These are phyloP conservation scores for Trifolium dubium DNA, from an alignment of 306 rosid species.

Conservation along the genomic window DNA sequence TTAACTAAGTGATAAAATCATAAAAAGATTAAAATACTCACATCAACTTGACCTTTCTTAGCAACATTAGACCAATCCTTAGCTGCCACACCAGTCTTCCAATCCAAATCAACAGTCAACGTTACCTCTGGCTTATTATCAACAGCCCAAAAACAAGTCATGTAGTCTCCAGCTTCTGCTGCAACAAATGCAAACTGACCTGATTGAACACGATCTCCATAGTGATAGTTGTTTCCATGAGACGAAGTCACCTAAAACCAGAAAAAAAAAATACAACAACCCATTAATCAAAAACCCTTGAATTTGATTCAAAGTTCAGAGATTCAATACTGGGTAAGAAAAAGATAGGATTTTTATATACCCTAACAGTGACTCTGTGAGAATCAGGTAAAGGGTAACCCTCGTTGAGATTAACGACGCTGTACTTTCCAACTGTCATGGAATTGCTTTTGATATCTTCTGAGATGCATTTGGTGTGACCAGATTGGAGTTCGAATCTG, in stretches of 20 bases:
- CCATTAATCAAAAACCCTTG: constrained; percentile 11
- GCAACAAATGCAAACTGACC: constrained; percentile 81
- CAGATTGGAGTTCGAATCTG: constrained; percentile 87
- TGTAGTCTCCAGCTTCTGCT: constrained; percentile 80
- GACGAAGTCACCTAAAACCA: constrained; percentile 77
- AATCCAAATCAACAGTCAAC: constrained; percentile 78
- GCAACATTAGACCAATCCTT: constrained; percentile 97
- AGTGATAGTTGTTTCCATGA: constrained; percentile 72
- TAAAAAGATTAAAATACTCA: constrained; percentile 46
- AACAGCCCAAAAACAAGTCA: constrained; percentile 85
- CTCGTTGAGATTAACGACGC: constrained; percentile 66
- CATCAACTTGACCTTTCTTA: constrained; percentile 90
- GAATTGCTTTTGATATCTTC: constrained; percentile 86
- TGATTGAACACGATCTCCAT: constrained; percentile 64
- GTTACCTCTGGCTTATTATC: constrained; percentile 64
- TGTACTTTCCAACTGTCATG: constrained; percentile 90
- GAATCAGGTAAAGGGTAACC: constrained; percentile 73
- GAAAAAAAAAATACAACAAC: neutral
- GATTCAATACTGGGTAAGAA: constrained; percentile 17
- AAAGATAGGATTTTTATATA: constrained; percentile 38
- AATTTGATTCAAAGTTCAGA: constrained; percentile 26
- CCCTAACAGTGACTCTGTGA: constrained; percentile 85
- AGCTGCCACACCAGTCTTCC: constrained; percentile 93
- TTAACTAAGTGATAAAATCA: neutral
- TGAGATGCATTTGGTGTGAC: constrained; percentile 83